Percentiles rank a stretch among this genome's conserved stretches.
Conservation (phyloP, 345 rosid genomes). For the Boechera divaricarpa region DNA sequence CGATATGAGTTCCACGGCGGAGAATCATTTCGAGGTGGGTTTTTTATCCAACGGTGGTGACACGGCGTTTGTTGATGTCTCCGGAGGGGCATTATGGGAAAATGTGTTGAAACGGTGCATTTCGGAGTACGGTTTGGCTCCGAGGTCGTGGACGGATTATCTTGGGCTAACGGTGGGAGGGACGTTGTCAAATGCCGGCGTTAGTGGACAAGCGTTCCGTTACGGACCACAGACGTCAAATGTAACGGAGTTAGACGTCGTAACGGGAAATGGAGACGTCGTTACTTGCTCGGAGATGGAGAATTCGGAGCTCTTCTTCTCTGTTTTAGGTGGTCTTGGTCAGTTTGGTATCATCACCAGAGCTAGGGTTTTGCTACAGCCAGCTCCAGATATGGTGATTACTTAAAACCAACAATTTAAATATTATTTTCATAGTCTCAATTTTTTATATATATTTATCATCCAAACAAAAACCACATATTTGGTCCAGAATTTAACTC, state of each 20-base stretch:
- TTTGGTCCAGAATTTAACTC: too few species aligned
- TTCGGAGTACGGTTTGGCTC: slow-evolving; percentile 60
- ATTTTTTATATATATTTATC: neutral
- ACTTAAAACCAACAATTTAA: neutral
- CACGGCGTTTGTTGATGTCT: slow-evolving; percentile 55
- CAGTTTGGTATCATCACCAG: slow-evolving; percentile 92
- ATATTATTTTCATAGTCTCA: neutral
- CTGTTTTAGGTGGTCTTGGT: slow-evolving; percentile 85
- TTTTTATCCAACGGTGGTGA: slow-evolving; percentile 28
- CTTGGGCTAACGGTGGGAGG: slow-evolving; percentile 89
- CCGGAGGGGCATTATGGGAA: slow-evolving; percentile 99
- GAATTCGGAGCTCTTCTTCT: slow-evolving; percentile 73
- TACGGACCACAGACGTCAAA: slow-evolving; percentile 86
- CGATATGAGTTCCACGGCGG: slow-evolving; percentile 74
- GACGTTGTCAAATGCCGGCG: slow-evolving; percentile 93
- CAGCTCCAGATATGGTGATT: slow-evolving; percentile 83
- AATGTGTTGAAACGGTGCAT: slow-evolving; percentile 72
- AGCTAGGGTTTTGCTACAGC: slow-evolving; percentile 71
- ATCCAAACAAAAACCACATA: neutral
- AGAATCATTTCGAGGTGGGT: slow-evolving; percentile 49
- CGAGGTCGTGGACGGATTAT: slow-evolving; percentile 94
- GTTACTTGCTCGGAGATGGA: slow-evolving; percentile 60
- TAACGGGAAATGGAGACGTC: slow-evolving; percentile 77
- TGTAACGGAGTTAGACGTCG: slow-evolving; percentile 90
- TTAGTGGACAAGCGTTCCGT: slow-evolving; percentile 94